Evolutionary conservation across 371 early-diverging fungal genomes (phyloP).

Genomic region (Catenaria anguillulae): DNA sequence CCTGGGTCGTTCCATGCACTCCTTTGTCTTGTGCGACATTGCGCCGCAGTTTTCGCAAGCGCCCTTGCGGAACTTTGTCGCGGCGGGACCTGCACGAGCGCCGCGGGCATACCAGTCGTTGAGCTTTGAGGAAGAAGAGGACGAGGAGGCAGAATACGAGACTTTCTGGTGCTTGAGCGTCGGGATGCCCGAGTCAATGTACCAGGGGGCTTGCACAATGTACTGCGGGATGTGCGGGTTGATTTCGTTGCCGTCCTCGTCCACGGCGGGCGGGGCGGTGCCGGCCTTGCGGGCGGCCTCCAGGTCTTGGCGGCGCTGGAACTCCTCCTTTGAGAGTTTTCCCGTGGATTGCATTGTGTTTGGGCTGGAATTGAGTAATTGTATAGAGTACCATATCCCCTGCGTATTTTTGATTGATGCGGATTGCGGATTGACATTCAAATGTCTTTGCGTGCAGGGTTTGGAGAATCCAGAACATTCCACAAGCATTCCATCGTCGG

Average conservation of each 20-base stretch:
- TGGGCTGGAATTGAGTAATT: too few species aligned
- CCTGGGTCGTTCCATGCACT: slow-evolving; percentile 88
- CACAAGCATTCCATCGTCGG: neutral
- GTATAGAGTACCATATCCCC: too few species aligned
- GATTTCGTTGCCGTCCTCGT: slow-evolving; percentile 85
- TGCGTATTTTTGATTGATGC: neutral
- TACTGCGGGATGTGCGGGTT: slow-evolving; percentile 98
- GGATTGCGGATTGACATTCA: neutral
- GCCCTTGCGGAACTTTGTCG: slow-evolving; percentile 82
- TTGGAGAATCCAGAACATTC: neutral
- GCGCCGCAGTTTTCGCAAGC: slow-evolving; percentile 95
- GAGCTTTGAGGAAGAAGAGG: too few species aligned
- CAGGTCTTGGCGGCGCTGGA: slow-evolving; percentile 65
- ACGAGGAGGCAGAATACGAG: neutral
- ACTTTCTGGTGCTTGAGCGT: slow-evolving; percentile 77
- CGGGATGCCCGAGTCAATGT: slow-evolving; percentile 70
- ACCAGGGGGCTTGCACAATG: slow-evolving; percentile 93
- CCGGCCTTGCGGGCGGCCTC: slow-evolving; percentile 83
- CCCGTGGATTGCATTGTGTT: slow-evolving; percentile 5
- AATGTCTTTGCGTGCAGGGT: neutral
- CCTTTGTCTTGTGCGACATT: slow-evolving; percentile 78
- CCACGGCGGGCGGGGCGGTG: slow-evolving; percentile 74
- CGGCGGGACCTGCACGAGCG: slow-evolving; percentile 53
- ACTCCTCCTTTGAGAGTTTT: slow-evolving; percentile 71
- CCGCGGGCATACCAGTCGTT: slow-evolving; percentile 75